These are phyloP conservation scores for Fusarium heterosporum DNA, from an alignment of 2,329 filamentous ascomycete genomes.

Conservation along the genomic window DNA sequence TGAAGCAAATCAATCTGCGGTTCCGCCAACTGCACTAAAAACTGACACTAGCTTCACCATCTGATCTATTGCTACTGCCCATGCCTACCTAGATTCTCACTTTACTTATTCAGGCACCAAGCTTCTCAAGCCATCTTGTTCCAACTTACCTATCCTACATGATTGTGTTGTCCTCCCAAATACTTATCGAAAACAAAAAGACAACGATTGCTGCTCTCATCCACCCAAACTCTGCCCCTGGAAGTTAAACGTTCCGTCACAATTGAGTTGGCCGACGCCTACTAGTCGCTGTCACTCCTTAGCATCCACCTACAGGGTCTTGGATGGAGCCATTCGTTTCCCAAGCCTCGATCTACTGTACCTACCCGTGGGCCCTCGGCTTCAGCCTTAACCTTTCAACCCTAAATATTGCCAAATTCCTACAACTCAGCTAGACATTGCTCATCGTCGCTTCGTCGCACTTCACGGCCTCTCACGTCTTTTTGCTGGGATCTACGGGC, in stretches of 20 bases:
- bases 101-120: conserved; percentile 13
- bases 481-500: conserved; percentile 47
- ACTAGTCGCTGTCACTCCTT: conserved; percentile 17
- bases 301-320: conserved; percentile 42
- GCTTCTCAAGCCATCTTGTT: conserved; percentile 4
- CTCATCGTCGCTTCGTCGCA: conserved; percentile 8
- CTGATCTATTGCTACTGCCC: conserved; percentile 39
- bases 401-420: conserved; percentile 25
- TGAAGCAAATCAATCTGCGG: conserved; percentile 25
- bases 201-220: background rate
- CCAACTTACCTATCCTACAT: background rate
- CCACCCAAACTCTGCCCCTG: conserved; percentile 11
- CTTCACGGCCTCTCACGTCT: conserved; percentile 23
- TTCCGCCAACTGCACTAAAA: conserved; percentile 46
- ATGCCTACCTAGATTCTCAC: conserved; percentile 2
- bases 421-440: conserved; percentile 8
- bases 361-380: conserved; percentile 43
- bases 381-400: conserved; percentile 37
- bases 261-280: conserved; percentile 15
- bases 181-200: background rate
- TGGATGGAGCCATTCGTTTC: conserved; percentile 46
- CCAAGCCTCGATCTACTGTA: conserved; percentile 41
- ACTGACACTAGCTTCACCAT: conserved; percentile 45
- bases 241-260: background rate
- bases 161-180: background rate